Percentiles rank a stretch among this genome's conserved stretches.
These are phyloP conservation scores for Solanum hybrid DNA, from an alignment of 305 asterid genomes.

Conservation along the genomic window DNA sequence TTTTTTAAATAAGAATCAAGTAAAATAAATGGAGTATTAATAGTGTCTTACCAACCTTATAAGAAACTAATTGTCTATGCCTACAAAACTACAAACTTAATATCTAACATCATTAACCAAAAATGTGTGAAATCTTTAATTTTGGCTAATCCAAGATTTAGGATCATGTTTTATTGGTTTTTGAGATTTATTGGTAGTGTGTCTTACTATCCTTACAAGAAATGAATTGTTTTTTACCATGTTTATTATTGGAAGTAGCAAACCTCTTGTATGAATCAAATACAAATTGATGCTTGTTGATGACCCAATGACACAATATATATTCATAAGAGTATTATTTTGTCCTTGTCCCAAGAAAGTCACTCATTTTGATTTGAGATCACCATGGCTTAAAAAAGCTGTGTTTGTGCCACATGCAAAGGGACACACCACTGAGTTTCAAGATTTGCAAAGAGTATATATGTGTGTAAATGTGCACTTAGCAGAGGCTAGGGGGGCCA, in stretches of 20 bases:
- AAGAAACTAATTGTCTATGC: neutral
- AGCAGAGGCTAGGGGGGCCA: neutral
- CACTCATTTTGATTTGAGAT: neutral
- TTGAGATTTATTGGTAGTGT: neutral
- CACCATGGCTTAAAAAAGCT: neutral
- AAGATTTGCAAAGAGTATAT: neutral
- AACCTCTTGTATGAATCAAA: neutral
- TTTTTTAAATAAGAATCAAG: neutral
- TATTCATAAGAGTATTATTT: neutral
- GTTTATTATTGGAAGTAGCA: neutral
- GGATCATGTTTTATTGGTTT: neutral
- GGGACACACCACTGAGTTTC: neutral
- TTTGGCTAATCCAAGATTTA: neutral
- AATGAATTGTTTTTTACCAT: neutral
- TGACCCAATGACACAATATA: slow-evolving; percentile 3
- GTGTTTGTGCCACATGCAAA: neutral
- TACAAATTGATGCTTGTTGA: slow-evolving; percentile 1
- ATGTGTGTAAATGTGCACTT: neutral
- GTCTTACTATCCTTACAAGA: neutral
- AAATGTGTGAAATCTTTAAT: neutral
- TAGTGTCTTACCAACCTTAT: neutral
- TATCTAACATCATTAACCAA: neutral
- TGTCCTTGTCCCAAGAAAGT: neutral
- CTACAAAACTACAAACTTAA: neutral
- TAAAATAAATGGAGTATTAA: neutral